Evolutionary conservation across 1,284 basidiomycete genomes (phyloP).

Genomic region (Tylopilus sp.): DNA sequence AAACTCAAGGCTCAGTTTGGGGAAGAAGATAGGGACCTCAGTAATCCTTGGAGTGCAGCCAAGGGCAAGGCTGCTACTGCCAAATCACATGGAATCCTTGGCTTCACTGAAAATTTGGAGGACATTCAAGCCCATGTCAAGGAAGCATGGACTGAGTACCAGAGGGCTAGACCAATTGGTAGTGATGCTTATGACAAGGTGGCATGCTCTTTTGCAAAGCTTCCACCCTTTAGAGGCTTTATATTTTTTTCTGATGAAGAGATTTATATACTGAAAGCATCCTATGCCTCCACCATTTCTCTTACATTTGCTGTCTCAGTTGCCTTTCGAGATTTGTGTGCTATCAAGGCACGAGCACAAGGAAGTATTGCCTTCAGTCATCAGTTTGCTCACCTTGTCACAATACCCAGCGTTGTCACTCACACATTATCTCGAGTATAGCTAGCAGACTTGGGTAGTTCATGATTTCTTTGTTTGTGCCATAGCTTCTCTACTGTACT

Average conservation of each 20-base stretch:
- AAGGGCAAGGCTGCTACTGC: constrained; percentile 21
- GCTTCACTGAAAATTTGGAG: constrained; percentile 32
- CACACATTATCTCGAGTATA: constrained; percentile 22
- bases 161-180: constrained; percentile 3
- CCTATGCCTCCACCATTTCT: constrained; percentile 39
- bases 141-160: constrained; percentile 12
- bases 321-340: constrained; percentile 45
- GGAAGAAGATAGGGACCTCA: constrained; percentile 22
- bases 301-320: constrained; percentile 42
- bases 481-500: not conserved
- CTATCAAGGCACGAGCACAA: constrained; percentile 43
- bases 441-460: constrained; percentile 2
- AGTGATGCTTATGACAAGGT: constrained; percentile 1
- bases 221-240: constrained; percentile 19
- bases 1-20: not conserved
- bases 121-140: constrained; percentile 40
- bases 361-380: constrained; percentile 28
- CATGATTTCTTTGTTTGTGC: not conserved
- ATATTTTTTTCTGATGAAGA: constrained; percentile 30
- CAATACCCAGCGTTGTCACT: constrained; percentile 18
- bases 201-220: constrained; percentile 16
- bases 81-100: not conserved
- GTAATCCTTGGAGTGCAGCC: constrained; percentile 24
- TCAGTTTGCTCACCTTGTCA: constrained; percentile 27
- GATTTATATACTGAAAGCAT: constrained; percentile 45